Evolutionary conservation across 1,139 yeast genomes (phyloP).

Genomic region (Hansenula sp.): DNA sequence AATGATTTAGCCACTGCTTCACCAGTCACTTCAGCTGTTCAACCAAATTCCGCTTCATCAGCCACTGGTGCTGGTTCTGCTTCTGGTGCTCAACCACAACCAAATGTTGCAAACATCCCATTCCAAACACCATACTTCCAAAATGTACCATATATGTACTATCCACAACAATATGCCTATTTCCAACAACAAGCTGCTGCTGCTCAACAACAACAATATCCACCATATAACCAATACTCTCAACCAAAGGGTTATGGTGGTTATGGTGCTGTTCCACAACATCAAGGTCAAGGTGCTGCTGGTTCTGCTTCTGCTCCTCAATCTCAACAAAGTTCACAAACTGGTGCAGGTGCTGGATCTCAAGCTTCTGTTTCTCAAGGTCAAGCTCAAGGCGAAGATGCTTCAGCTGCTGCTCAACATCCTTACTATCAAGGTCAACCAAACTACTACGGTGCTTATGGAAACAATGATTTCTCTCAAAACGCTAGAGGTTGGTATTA

Average conservation of each 20-base stretch:
- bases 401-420: no score
- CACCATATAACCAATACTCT: slow-evolving; percentile 14
- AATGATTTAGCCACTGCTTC: slow-evolving; percentile 20
- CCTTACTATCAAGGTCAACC: slow-evolving; percentile 2
- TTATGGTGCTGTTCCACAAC: slow-evolving; percentile 10
- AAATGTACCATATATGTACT: slow-evolving; percentile 21
- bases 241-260: slow-evolving; percentile 20
- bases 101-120: slow-evolving; percentile 15
- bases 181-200: slow-evolving; percentile 2
- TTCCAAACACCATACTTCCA: slow-evolving; percentile 16
- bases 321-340: slow-evolving; percentile 5
- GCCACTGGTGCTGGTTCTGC: no score
- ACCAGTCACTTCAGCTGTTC: slow-evolving; percentile 21
- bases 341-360: slow-evolving; percentile 7
- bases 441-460: slow-evolving; percentile 10
- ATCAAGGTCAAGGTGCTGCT: slow-evolving; percentile 7
- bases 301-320: no score
- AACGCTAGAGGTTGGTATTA: slow-evolving; percentile 2
- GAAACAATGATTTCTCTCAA: slow-evolving; percentile 5
- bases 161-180: slow-evolving; percentile 18
- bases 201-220: slow-evolving; percentile 15
- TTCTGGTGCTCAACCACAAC: slow-evolving; percentile 18
- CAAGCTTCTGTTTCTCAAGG: slow-evolving; percentile 2
- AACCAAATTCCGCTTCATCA: slow-evolving; percentile 13
- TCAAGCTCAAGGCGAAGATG: no score